These are phyloP conservation scores for Nemania diffusa DNA, from an alignment of 2,329 filamentous ascomycete species.

Conservation along the genomic window DNA sequence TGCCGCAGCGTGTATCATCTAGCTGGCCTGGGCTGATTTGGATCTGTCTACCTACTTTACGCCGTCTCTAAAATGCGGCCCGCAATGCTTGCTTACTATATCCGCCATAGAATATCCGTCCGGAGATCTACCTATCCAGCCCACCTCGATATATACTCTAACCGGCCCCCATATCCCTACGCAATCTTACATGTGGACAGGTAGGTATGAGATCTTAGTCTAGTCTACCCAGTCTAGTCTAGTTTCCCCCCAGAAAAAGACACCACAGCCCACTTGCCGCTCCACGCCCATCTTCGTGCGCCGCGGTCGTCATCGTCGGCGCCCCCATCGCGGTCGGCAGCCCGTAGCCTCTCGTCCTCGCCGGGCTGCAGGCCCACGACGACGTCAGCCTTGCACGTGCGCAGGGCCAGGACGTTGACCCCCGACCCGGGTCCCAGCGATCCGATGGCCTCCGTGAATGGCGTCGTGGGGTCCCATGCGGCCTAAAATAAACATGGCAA, in stretches of 20 bases:
- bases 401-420: constrained; percentile 83
- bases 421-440: constrained; percentile 84
- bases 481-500: constrained; percentile 66
- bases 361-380: constrained; percentile 88
- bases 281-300: constrained; percentile 91
- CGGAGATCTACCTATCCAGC: neutral
- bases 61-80: neutral
- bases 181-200: neutral
- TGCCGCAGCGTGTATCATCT: neutral
- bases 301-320: constrained; percentile 75
- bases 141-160: neutral
- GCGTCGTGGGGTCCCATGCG: constrained; percentile 86
- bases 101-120: neutral
- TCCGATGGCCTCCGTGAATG: constrained; percentile 85
- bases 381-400: constrained; percentile 96
- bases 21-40: neutral
- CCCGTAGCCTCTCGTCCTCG: constrained; percentile 81
- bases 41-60: neutral
- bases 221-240: no score
- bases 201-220: neutral
- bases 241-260: constrained; percentile 75
- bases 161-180: neutral
- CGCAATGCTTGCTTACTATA: neutral
- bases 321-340: constrained; percentile 74
- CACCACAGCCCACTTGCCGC: constrained; percentile 95